Base-by-base conservation (phyloP, 2,329 filamentous ascomycete species). In the Trichoderma afroharzianum region DNA sequence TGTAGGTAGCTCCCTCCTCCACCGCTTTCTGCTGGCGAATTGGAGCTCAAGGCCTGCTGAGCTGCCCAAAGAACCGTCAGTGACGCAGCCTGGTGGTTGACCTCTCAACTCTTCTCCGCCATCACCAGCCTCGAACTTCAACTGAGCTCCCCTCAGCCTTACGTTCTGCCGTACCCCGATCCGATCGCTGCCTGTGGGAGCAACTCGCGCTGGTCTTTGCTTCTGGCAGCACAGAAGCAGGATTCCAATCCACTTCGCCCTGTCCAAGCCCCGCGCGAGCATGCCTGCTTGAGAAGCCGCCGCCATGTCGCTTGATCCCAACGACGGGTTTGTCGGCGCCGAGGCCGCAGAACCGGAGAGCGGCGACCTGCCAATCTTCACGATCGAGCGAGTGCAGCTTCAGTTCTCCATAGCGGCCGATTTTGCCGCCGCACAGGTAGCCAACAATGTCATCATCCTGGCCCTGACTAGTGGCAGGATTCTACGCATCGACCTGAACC, bases 391-490 rank as follows among this genome's bases (percentile, higher is more conserved):
- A 74, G 96, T 98, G 50, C 92, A 97, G 84, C 90, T 98, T 74
- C 93, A 96, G 81, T 99, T 99, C 86, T 92, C 93, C 72, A 92
- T 98, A 77, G 93, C 95, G 2, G 94, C 95, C 75, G 93, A 98
- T 82, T 98, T 99, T 79, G 96, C 97, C 62, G 95, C 96, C 21
- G 95, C 95, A 53, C 95, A 98, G 82, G 95, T 98, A 70, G 95
- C 95, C 74, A 98, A 99, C 82, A 98, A 99, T 85, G 95, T 98
- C 73, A 88, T 99, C 71, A 91, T 98, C 26, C 86, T 99, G 66
- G 96, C 96, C 53, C 88, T 99, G 47, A 95, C 94, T 6, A 98
- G 95, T 72, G 94, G 94, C 64, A 92, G 95, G 76, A 96, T 99
- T 74, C 85, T 99, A 72, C 90, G 96, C 73, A 99, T 99, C 80